Evolutionary conservation across 768 basidiomycete species (phyloP), one percentile per base, ranked within the genome.

Genomic region (Suillus subalutaceus): DNA sequence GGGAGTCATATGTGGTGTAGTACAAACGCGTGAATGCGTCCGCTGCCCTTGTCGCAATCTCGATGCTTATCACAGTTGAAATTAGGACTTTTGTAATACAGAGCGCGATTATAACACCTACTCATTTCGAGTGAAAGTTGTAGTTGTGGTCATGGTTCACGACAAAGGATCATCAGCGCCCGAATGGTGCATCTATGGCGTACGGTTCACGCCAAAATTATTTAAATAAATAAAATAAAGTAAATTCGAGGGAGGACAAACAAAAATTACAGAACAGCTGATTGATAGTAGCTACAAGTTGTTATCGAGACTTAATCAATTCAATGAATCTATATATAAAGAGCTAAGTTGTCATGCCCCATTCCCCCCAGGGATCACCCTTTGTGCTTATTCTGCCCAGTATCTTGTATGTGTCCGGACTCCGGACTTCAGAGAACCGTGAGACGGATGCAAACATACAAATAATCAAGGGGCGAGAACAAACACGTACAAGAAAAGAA

Each of bases 21-120:
- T 92, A 95, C 40, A 94, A 83, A 66, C 90, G 88, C 56, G 90
- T 90, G 75, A 95, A 95, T 69, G 88, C 84, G 72, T 93, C 91
- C 52, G 93, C 93, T 18, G 93, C 92, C 55, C 92, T 83, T 23
- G 91, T 92, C 48, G 92, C 90, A 69, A 94, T 91, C 77, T 93
- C 91, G 75, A 94, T 90, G 72, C 93, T 95, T 75, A 67, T n/a
- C 32, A n/a, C 13, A 13, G 41, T 63, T 5, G 30, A 63, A 20
- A n/a, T 41, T 9, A 41, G 60, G 32, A 38, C 26, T 23, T 6
- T 18, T 10, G 5, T n/a, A 8, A 56, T n/a, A 37, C 35, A 37
- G 2, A n/a, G 20, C n/a, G 18, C 20, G 12, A 56, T 56, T 6
- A 56, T n/a, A 59, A 65, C 66, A 84, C 86, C 72, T 72, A 89